phyloP scores from a whole-genome alignment of 768 basidiomycete species.

The Mycena haematopus region DNA sequence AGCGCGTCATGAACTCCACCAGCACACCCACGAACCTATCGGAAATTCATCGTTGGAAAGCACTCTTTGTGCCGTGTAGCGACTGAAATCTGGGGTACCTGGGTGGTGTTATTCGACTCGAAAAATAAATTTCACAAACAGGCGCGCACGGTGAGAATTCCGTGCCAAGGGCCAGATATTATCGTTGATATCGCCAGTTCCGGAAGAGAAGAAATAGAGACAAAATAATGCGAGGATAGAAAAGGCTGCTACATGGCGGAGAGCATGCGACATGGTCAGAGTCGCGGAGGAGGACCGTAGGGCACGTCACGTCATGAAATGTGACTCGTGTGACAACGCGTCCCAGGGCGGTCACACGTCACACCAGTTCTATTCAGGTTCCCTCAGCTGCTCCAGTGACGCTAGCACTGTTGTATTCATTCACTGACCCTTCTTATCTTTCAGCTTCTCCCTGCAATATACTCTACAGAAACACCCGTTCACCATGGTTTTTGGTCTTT shows the following conservation, averaged over 20 bases:
- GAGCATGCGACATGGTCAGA: constrained; percentile 17
- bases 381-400: constrained; percentile 22
- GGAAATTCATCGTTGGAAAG: constrained; percentile 60
- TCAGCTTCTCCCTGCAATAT: background rate
- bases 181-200: constrained; percentile 35
- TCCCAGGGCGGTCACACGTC: constrained; percentile 3
- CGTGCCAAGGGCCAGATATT: constrained; percentile 22
- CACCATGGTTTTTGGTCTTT: constrained; percentile 25
- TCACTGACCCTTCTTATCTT: background rate
- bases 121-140: background rate
- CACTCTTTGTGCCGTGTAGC: constrained; percentile 49
- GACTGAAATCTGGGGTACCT: constrained; percentile 53
- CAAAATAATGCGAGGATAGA: constrained; percentile 48
- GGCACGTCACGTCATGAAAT: too few relatives aligned
- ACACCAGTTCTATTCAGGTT: background rate
- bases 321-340: constrained; percentile 2
- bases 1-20: background rate
- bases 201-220: constrained; percentile 49
- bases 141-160: constrained; percentile 21
- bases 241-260: constrained; percentile 37
- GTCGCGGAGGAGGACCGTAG: background rate
- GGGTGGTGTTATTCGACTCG: constrained; percentile 41
- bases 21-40: constrained; percentile 45
- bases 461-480: background rate
- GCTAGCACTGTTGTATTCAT: constrained; percentile 6